Base-by-base conservation (phyloP, 2,329 filamentous ascomycete species). In the Akanthomyces lecanii region DNA sequence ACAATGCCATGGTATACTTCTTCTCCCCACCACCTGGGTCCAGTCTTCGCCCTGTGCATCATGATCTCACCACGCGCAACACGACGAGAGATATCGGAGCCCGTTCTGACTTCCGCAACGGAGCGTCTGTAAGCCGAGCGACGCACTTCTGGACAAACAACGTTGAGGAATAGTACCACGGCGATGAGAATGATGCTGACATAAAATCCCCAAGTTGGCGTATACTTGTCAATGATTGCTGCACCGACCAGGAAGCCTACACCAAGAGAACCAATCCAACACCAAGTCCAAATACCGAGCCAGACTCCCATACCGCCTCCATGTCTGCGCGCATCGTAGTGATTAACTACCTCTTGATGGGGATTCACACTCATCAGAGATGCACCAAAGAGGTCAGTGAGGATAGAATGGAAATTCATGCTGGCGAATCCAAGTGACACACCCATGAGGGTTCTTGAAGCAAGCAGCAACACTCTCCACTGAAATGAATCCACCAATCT, bases 221-320 rank as follows among this genome's bases (percentile, higher is more conserved):
- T 81, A 40, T 87, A 73, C 11, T 72, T 74, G 66, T 88, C 84
- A 68, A 92, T 91, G 67, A 92, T 84, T 44, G 81, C 76, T 12
- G 89, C 89, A 4, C 90, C 90, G 45, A 90, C 78, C 63, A 90
- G 76, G 70, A 92, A 93, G 0, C 90, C 90, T 44, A 91, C 71
- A 0, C 86, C 85, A 25, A 92, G 79, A 25, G 89, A 90, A 6
- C 87, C 88, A 68, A 90, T 85, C 74, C 85, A 90, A 71, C 88
- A 90, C 85, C 88, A 93, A 0, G 88, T 87, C 89, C 89, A 92
- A 61, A 90, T 80, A 1, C 89, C 88, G 11, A 92, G 79, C 90
- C 90, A 93, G n/a, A 90, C 77, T 0, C 90, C 90, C 78, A 92
- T 87, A 0, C 90, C 90, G 14, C 90, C 89, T 8, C 90, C 90